phyloP scores from a whole-genome alignment of 768 basidiomycete genomes.

The Fomitopsis serialis region DNA sequence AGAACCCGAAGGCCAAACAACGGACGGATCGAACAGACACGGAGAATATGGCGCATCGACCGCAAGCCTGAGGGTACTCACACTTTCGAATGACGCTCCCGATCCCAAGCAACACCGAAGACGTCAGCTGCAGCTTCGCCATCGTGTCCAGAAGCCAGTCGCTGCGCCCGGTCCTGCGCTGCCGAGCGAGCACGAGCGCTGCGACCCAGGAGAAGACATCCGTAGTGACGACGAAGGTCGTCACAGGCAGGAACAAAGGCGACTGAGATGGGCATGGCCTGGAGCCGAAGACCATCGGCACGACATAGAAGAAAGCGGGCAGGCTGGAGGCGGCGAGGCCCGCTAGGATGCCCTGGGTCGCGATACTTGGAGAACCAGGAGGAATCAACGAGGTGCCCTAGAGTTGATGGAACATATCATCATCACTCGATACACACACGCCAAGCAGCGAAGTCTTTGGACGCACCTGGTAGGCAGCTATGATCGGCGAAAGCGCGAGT shows the following conservation, averaged over 20 bases:
- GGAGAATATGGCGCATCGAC: too few relatives aligned
- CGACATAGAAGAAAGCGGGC: too few relatives aligned
- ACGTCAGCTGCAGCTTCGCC: background rate
- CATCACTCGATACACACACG: too few relatives aligned
- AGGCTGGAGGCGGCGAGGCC: background rate
- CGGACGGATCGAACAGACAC: too few relatives aligned
- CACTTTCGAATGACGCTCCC: background rate
- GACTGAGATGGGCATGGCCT: too few relatives aligned
- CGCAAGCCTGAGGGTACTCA: background rate
- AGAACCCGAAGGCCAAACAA: too few relatives aligned
- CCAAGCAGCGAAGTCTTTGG: too few relatives aligned
- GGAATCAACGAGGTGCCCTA: background rate
- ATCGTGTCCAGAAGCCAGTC: background rate
- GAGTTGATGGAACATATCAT: too few relatives aligned
- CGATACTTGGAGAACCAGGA: background rate
- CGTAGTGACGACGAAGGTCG: too few relatives aligned
- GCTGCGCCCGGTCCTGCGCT: background rate
- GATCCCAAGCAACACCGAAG: background rate
- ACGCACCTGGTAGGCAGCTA: background rate
- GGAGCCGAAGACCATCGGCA: too few relatives aligned
- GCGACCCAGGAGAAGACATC: too few relatives aligned
- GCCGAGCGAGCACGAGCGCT: background rate
- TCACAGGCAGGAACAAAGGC: too few relatives aligned
- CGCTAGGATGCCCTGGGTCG: background rate
- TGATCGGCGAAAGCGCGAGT: background rate